phyloP scores from a whole-genome alignment of 805 yeast genomes.

The Barnettozyma sucrosica region DNA sequence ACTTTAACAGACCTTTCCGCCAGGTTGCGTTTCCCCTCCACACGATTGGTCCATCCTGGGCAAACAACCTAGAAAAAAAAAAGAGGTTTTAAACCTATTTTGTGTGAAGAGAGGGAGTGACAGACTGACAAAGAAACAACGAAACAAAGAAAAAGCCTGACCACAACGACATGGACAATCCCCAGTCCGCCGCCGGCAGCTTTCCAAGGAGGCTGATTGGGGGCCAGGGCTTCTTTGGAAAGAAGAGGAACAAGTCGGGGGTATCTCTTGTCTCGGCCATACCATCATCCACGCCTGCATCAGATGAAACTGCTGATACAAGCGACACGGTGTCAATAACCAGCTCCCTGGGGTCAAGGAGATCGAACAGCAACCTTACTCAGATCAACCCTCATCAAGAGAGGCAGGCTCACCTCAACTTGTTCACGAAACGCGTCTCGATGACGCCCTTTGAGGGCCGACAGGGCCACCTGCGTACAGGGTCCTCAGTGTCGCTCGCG shows the following conservation, averaged over 20 bases:
- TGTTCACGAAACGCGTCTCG: constrained; percentile 12
- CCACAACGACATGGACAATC: background rate
- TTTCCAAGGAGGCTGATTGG: background rate
- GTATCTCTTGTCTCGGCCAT: background rate
- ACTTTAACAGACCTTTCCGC: background rate
- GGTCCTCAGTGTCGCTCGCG: constrained; percentile 1
- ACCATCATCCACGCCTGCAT: background rate
- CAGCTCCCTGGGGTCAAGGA: background rate
- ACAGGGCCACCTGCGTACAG: background rate
- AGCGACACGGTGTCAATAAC: background rate
- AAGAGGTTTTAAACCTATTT: background rate
- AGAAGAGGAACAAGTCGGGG: background rate
- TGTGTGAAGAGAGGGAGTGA: background rate
- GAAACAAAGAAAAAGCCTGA: background rate
- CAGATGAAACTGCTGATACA: background rate
- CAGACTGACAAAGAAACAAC: too few species aligned
- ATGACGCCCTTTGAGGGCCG: constrained; percentile 16
- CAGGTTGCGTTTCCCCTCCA: background rate
- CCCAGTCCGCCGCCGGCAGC: background rate
- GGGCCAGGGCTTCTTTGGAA: background rate
- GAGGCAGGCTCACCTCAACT: background rate
- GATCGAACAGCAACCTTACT: background rate
- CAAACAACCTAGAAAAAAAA: background rate
- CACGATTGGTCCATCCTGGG: background rate
- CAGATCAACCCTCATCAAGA: background rate